These are phyloP conservation scores for Diaporthe destruens DNA, from an alignment of 2,329 filamentous ascomycete species.

Conservation along the genomic window DNA sequence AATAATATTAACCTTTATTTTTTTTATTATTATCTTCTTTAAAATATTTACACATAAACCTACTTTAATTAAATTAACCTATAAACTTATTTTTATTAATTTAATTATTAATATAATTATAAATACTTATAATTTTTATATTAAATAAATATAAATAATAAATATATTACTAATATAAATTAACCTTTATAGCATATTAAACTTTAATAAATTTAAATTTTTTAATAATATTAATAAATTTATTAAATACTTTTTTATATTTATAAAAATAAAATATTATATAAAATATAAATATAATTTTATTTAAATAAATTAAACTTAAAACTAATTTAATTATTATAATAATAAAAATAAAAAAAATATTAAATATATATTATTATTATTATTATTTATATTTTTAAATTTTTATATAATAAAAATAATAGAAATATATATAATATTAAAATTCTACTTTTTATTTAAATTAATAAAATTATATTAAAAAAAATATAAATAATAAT, in stretches of 20 bases:
- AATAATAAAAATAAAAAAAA: not conserved
- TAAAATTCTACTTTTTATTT: not conserved
- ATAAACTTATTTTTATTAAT: too few relatives aligned
- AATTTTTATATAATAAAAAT: not conserved
- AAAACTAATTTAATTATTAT: not conserved
- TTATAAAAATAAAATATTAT: not conserved
- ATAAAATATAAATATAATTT: not conserved
- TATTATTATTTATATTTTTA: not conserved
- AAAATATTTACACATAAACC: not conserved
- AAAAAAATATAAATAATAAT: not conserved
- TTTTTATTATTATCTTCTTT: not conserved
- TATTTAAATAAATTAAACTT: not conserved
- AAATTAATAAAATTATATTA: not conserved
- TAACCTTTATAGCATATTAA: conserved; percentile 5
- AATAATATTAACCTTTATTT: not conserved
- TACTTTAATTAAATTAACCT: too few relatives aligned
- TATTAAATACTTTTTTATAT: not conserved
- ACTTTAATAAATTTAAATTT: not conserved
- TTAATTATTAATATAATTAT: not conserved
- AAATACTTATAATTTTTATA: not conserved
- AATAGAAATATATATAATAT: not conserved
- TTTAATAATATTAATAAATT: not conserved
- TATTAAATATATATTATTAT: not conserved
- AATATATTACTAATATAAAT: not conserved
- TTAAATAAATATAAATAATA: not conserved